Percentiles rank a stretch among this genome's conserved stretches.
Evolutionary conservation across 768 basidiomycete species (phyloP).

Genomic region (Mycena latifolia): DNA sequence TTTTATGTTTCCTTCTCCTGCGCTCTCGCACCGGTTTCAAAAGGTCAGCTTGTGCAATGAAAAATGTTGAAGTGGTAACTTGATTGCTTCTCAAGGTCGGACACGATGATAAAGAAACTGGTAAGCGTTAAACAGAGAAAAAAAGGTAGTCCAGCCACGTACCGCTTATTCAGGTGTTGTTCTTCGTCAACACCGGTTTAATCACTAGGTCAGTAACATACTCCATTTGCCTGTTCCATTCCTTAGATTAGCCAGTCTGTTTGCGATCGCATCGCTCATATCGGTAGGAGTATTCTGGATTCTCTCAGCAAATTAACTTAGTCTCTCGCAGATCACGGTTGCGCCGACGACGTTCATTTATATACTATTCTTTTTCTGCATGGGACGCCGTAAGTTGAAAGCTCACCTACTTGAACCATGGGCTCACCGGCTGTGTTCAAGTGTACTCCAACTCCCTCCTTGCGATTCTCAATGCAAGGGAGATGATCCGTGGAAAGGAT

Average conservation of each 20-base stretch:
- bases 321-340: conserved; percentile 3
- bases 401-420: background rate
- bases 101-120: conserved; percentile 7
- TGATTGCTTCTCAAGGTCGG: background rate
- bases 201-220: conserved; percentile 4
- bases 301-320: too few relatives aligned
- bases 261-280: conserved; percentile 10
- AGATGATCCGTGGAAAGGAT: background rate
- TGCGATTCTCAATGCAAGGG: background rate
- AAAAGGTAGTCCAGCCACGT: background rate
- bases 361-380: conserved; percentile 14
- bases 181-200: conserved; percentile 10
- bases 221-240: background rate
- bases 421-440: background rate
- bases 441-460: conserved; percentile 9
- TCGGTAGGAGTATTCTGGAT: background rate
- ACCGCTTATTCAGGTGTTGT: background rate
- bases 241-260: background rate
- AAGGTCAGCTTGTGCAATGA: too few relatives aligned
- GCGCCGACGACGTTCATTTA: conserved; percentile 12
- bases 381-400: conserved; percentile 8
- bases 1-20: conserved; percentile 12
- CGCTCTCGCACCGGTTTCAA: conserved; percentile 8
- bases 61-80: background rate
- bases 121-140: background rate